Base-by-base conservation (phyloP, 345 rosid genomes). In the Psidium guajava region DNA sequence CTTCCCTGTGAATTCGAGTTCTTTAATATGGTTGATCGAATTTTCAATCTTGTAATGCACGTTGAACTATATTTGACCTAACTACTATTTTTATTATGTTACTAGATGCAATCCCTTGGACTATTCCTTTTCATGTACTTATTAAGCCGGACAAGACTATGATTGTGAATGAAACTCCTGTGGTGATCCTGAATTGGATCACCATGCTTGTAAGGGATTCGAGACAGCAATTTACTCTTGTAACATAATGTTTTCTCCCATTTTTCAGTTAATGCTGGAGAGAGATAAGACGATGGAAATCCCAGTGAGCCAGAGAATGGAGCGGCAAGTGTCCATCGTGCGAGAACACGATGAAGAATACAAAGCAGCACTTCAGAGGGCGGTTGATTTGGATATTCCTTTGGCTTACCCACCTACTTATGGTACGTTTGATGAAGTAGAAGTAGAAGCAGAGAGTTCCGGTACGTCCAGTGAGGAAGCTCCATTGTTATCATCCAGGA, bases 271-370 rank as follows among this genome's bases (percentile, higher is more conserved):
- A 87, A 92, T 97, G 98, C 85, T 94, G 88, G 96, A 96, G 89
- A 93, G 92, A 87, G 96, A 97, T 51, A 89, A 58, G 86, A 91
- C 89, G 28, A 90, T 92, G 96, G 90, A 91, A 85, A 92, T 95
- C 86, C 99, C 99, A 0, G 88, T 84, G n/a, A 90, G 89, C 86
- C 98, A 95, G 90, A 93, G 90, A 87, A 97, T 97, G 93, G 96
- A 92, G 89, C 91, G 96, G 82, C 94, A 95, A 36, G 88, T 89
- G 87, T 94, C 92, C 4, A 59, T 95, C 22, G 96, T 91, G 50
- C 95, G 93, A 69, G 99, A 94, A 61, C 99, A 94, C 84, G 90
- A 85, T 13, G 93, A 94, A 84, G 99, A 95, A 89, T 92, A 97
- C 89, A 86, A 90, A 89, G 99, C 98, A 47, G 99, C 99, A 49